Conservation (phyloP, 805 yeast species). For the Ogataea glucozyma region DNA sequence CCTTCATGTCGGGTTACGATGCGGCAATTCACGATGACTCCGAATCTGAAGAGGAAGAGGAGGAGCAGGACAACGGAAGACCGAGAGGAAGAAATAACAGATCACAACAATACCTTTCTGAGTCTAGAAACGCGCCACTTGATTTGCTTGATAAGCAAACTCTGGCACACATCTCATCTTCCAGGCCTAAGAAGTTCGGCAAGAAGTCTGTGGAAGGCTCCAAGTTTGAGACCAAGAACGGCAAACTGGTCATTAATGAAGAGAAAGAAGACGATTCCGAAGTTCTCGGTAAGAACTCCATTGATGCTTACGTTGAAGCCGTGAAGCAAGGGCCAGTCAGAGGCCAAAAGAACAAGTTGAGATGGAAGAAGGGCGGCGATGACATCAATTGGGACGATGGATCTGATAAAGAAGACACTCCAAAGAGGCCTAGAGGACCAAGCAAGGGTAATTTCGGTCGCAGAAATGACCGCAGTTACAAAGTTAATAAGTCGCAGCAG, state of each 20-base stretch:
- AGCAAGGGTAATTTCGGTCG: slow-evolving; percentile 32
- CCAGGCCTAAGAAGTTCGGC: slow-evolving; percentile 67
- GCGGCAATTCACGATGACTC: slow-evolving; percentile 83
- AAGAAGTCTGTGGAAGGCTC: slow-evolving; percentile 43
- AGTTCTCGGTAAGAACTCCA: slow-evolving; percentile 51
- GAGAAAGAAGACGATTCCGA: slow-evolving; percentile 51
- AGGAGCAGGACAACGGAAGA: slow-evolving; percentile 34
- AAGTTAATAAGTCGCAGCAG: slow-evolving; percentile 39
- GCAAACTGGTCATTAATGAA: slow-evolving; percentile 68
- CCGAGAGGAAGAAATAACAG: slow-evolving; percentile 25
- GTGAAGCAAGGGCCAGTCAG: slow-evolving; percentile 90
- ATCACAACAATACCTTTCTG: slow-evolving; percentile 69
- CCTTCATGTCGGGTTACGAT: slow-evolving; percentile 84
- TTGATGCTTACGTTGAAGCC: slow-evolving; percentile 93
- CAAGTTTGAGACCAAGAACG: slow-evolving; percentile 56
- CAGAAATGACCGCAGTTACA: slow-evolving; percentile 14
- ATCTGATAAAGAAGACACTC: slow-evolving; percentile 24
- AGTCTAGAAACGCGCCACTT: slow-evolving; percentile 72
- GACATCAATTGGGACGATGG: slow-evolving; percentile 52
- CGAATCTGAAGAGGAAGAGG: slow-evolving; percentile 58
- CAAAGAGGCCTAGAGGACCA: slow-evolving; percentile 11
- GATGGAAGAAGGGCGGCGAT: slow-evolving; percentile 53
- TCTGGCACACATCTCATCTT: slow-evolving; percentile 83
- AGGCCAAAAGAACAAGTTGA: slow-evolving; percentile 89
- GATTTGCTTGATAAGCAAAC: slow-evolving; percentile 86